phyloP scores from a whole-genome alignment of 257 asterid species.

The Anisodus acutangulus region DNA sequence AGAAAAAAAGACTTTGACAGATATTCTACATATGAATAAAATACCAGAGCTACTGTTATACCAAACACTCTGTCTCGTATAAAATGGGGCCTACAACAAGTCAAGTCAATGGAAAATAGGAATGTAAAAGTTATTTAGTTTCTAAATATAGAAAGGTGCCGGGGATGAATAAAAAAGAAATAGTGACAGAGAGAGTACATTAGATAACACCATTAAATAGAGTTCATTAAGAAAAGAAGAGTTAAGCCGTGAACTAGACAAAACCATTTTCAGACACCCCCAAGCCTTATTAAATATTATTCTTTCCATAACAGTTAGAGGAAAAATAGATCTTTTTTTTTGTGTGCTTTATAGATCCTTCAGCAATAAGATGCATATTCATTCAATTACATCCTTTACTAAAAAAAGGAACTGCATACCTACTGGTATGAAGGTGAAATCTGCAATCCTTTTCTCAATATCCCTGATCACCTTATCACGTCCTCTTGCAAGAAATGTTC shows the following conservation, averaged over 20 bases:
- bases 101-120: slow-evolving; percentile 12
- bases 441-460: slow-evolving; percentile 93
- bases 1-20: neutral
- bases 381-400: neutral
- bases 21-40: neutral
- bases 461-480: slow-evolving; percentile 74
- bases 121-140: neutral
- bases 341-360: slow-evolving; percentile 41
- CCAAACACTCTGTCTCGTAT: neutral
- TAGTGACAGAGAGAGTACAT: neutral
- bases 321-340: neutral
- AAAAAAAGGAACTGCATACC: slow-evolving; percentile 48
- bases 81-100: neutral
- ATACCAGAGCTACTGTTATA: neutral
- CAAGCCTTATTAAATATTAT: neutral
- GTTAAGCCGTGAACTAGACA: neutral
- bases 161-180: neutral
- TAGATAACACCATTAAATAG: neutral
- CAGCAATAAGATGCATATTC: slow-evolving; percentile 6
- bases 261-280: slow-evolving; percentile 22
- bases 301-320: slow-evolving; percentile 1
- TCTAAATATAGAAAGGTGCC: neutral
- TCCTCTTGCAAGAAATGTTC: slow-evolving; percentile 90
- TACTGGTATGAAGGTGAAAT: slow-evolving; percentile 90
- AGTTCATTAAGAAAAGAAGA: slow-evolving; percentile 5